These are phyloP conservation scores for Daldinia grandis DNA, from an alignment of 495 filamentous ascomycete genomes.

Conservation along the genomic window DNA sequence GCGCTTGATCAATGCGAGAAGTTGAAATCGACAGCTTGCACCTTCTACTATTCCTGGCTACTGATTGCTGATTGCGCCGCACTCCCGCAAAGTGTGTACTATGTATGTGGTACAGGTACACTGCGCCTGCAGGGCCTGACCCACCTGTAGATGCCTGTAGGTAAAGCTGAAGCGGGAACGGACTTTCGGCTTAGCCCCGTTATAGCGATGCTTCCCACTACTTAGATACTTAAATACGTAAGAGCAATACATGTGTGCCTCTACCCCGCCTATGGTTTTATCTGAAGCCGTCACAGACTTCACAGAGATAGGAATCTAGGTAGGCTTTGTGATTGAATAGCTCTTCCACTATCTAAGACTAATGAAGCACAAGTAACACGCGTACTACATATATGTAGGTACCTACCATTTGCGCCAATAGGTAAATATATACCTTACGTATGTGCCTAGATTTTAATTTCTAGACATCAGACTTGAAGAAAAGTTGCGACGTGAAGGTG, in stretches of 20 bases:
- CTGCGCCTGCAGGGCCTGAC: not conserved
- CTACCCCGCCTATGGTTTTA: not conserved
- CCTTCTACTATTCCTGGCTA: constrained; percentile 34
- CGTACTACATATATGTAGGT: not conserved
- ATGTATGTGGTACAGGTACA: constrained; percentile 9
- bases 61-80: constrained; percentile 34
- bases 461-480: not conserved
- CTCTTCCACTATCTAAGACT: not conserved
- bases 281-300: not conserved
- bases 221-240: no score
- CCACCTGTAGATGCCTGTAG: not conserved
- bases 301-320: not conserved
- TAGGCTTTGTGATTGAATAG: not conserved
- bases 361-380: not conserved
- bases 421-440: not conserved
- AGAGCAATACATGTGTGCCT: not conserved
- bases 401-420: not conserved
- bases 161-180: not conserved
- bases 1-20: constrained; percentile 31
- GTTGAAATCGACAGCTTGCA: constrained; percentile 44
- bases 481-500: not conserved
- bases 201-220: not conserved
- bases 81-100: constrained; percentile 7
- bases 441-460: not conserved
- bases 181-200: not conserved